These are phyloP conservation scores for Irineochytrium annulatum DNA, from an alignment of 192 early-diverging fungal species.

Conservation along the genomic window DNA sequence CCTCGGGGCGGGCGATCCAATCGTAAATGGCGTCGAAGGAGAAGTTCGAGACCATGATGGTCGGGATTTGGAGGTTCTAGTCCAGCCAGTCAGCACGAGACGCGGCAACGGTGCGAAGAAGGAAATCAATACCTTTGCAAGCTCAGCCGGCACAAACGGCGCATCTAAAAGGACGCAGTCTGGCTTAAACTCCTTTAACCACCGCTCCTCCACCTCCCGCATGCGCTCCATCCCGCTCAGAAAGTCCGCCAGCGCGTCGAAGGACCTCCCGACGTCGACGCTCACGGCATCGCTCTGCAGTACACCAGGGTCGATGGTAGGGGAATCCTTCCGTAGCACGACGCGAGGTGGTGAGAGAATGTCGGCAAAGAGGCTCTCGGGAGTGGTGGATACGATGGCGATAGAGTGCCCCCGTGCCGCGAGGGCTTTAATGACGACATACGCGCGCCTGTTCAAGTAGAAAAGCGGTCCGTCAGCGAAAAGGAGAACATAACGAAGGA, in stretches of 20 bases:
- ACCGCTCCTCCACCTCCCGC: constrained; percentile 24
- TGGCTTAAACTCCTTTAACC: constrained; percentile 18
- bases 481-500: background rate
- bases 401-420: constrained; percentile 30
- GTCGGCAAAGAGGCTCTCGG: constrained; percentile 27
- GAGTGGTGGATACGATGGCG: constrained; percentile 33
- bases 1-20: constrained; percentile 11
- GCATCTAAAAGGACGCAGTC: constrained; percentile 43
- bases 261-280: constrained; percentile 35
- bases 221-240: constrained; percentile 13
- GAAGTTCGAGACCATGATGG: constrained; percentile 45
- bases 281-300: constrained; percentile 44
- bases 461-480: background rate
- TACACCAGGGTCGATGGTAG: constrained; percentile 27
- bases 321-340: constrained; percentile 2
- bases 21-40: constrained; percentile 48
- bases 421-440: constrained; percentile 25
- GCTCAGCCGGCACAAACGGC: constrained; percentile 30
- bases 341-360: constrained; percentile 9
- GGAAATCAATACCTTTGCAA: constrained; percentile 27
- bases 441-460: constrained; percentile 19
- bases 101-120: constrained; percentile 3
- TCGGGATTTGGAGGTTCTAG: constrained; percentile 18
- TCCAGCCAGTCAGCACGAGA: constrained; percentile 2
- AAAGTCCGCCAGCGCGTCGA: constrained; percentile 12